phyloP scores from a whole-genome alignment of 768 basidiomycete species.

The Mycena pura region DNA sequence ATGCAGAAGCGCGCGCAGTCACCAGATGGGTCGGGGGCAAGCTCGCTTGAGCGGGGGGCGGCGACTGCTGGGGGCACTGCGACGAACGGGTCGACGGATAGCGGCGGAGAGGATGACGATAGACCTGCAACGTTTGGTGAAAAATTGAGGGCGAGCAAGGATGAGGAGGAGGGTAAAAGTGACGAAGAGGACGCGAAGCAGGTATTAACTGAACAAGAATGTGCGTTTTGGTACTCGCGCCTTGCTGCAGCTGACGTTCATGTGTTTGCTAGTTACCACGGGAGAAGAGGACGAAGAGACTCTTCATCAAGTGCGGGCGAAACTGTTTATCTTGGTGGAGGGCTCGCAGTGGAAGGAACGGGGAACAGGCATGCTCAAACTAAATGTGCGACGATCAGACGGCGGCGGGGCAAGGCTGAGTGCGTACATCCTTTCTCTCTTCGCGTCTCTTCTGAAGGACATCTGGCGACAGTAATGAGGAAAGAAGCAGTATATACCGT shows the following conservation, averaged over 20 bases:
- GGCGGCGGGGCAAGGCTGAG: slow-evolving; percentile 74
- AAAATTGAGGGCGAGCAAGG: slow-evolving; percentile 66
- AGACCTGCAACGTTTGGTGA: slow-evolving; percentile 62
- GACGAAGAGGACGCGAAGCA: slow-evolving; percentile 57
- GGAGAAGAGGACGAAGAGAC: slow-evolving; percentile 87
- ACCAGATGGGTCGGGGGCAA: slow-evolving; percentile 51
- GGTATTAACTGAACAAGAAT: slow-evolving; percentile 72
- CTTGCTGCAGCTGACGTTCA: slow-evolving; percentile 11
- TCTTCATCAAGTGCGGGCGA: slow-evolving; percentile 77
- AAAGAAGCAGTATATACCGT: slow-evolving; percentile 84
- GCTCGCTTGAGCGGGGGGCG: slow-evolving; percentile 53
- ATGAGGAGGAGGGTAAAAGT: slow-evolving; percentile 57
- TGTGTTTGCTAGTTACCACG: slow-evolving; percentile 58
- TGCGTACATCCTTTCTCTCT: slow-evolving; percentile 37
- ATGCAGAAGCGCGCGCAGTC: slow-evolving; percentile 62
- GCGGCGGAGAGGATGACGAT: slow-evolving; percentile 55
- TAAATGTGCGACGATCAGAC: slow-evolving; percentile 71
- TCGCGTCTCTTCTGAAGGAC: slow-evolving; percentile 9
- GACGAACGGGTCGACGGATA: slow-evolving; percentile 41
- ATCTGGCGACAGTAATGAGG: slow-evolving; percentile 69
- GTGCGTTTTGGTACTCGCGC: slow-evolving; percentile 43
- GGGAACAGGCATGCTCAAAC: slow-evolving; percentile 71
- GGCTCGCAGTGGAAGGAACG: slow-evolving; percentile 80
- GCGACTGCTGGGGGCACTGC: slow-evolving; percentile 31
- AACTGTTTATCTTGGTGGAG: slow-evolving; percentile 66